Base-by-base conservation (phyloP, 345 rosid species). In the Arabidopsis arenosa region DNA sequence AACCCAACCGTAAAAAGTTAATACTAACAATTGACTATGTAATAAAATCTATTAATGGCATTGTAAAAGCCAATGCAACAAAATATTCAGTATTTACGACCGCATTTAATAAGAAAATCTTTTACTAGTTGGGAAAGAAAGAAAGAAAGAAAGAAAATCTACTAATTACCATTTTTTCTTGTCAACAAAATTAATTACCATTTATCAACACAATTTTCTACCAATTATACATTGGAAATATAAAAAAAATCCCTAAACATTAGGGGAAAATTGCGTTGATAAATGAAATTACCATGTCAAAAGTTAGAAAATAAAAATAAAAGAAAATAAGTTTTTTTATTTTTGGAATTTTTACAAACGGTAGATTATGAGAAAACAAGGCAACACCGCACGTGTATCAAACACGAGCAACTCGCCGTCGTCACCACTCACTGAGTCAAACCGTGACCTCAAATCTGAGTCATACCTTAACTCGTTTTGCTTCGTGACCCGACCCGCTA, bases 281-380 rank as follows among this genome's bases (percentile, higher is more conserved):
- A 81, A 85, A 84, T 73, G 87, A 81, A 69, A 76, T 73, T 41
- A 49, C 28, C 74, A 12, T 66, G 63, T 28, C 32, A 33, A 15
- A 73, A 72, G 70, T 61, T 37, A 70, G 44, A 23, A 26, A 37
- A 21, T 4, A 44, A 76, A 68, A 66, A 12, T 52, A 33, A 40
- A 75, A 21, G 41, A 21, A 40, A 39, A 37, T 7, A 6, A 36
- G 2, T 39, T 23, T 11, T 12, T 12, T 17, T 4, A 17, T 11
- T 12, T 12, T 39, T 85, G 6, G 1, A 21, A 21, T 12, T 41
- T 84, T 91, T 90, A 95, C 94, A 92, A 70, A 51, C 84, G 89
- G 71, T 95, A 95, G 85, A 92, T 88, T 32, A 95, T 88, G 55
- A 95, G 94, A 79, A 95, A 95, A 81, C 99, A 95, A 54, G 97